Evolutionary conservation across 2,329 filamentous ascomycete species (phyloP).

Genomic region (Xylaria sp.): DNA sequence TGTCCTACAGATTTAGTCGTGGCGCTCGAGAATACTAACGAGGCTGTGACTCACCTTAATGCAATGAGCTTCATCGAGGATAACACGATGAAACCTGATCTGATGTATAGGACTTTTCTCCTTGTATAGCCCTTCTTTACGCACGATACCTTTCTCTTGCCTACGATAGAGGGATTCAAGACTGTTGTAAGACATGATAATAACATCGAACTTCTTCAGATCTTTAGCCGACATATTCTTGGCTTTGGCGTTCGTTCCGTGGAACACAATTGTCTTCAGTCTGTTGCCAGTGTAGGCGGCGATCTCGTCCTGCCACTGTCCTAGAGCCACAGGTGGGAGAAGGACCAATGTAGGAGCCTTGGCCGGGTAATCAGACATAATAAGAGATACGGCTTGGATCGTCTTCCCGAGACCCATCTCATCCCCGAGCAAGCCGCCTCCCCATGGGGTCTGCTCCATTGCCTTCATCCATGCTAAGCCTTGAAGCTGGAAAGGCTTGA

Average conservation of each 20-base stretch:
- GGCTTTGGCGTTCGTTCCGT: constrained; percentile 82
- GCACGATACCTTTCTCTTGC: constrained; percentile 86
- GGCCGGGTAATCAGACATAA: constrained; percentile 96
- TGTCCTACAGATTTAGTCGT: constrained; percentile 42
- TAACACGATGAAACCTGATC: constrained; percentile 86
- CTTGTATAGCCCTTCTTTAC: constrained; percentile 80
- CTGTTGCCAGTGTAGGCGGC: constrained; percentile 83
- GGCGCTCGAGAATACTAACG: neutral
- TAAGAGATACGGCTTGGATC: constrained; percentile 94
- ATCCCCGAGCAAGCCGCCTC: constrained; percentile 88
- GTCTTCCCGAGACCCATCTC: constrained; percentile 99
- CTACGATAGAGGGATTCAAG: constrained; percentile 92
- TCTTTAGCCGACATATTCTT: constrained; percentile 78
- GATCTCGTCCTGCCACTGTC: constrained; percentile 92
- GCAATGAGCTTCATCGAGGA: constrained; percentile 93
- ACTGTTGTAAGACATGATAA: constrained; percentile 95
- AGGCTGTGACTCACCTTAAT: constrained; percentile 70
- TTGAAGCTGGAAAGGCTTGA: constrained; percentile 94
- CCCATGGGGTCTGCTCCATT: constrained; percentile 86
- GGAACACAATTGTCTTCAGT: constrained; percentile 88
- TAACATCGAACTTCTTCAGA: constrained; percentile 84
- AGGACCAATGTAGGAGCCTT: constrained; percentile 84
- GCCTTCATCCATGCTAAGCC: constrained; percentile 92
- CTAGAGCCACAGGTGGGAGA: constrained; percentile 89
- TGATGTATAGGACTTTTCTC: constrained; percentile 81